These are phyloP conservation scores for Kernera saxatilis DNA, from an alignment of 345 rosid species.

Conservation along the genomic window DNA sequence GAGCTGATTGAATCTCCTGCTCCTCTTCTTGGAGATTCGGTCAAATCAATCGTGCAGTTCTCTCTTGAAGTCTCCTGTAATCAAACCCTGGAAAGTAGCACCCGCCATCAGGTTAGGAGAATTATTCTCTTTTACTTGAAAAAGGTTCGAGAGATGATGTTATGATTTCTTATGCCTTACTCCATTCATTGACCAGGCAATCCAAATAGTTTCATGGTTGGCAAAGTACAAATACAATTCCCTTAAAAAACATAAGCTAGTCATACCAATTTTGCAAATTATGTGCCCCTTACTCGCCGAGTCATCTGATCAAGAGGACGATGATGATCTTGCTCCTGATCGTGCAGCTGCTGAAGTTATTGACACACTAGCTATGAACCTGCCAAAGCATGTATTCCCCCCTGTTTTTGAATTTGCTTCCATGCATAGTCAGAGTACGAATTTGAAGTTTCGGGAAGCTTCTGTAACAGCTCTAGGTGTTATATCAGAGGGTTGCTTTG, in stretches of 20 bases:
- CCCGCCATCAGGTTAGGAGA: constrained; percentile 85
- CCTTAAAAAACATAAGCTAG: constrained; percentile 79
- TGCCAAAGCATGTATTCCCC: constrained; percentile 78
- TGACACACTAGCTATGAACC: constrained; percentile 91
- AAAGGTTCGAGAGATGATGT: background rate
- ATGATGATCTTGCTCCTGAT: constrained; percentile 97
- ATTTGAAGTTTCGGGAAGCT: constrained; percentile 91
- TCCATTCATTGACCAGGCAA: constrained; percentile 54
- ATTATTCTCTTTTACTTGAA: background rate
- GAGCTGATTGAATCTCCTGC: constrained; percentile 99
- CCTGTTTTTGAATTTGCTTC: constrained; percentile 88
- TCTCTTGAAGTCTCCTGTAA: constrained; percentile 96
- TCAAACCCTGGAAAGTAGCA: constrained; percentile 71
- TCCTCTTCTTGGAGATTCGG: constrained; percentile 96
- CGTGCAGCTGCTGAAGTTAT: constrained; percentile 99
- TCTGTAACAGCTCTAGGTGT: constrained; percentile 92
- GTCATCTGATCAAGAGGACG: constrained; percentile 66
- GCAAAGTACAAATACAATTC: constrained; percentile 88
- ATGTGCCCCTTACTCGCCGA: constrained; percentile 96
- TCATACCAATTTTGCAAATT: constrained; percentile 84
- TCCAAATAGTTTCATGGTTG: constrained; percentile 98
- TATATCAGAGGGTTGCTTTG: constrained; percentile 91
- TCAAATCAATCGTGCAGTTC: constrained; percentile 89
- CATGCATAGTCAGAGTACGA: constrained; percentile 55
- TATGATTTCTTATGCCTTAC: constrained; percentile 13